These are phyloP conservation scores for Sanghuangporus sanghuang DNA, from an alignment of 1,284 basidiomycete genomes.

Conservation along the genomic window DNA sequence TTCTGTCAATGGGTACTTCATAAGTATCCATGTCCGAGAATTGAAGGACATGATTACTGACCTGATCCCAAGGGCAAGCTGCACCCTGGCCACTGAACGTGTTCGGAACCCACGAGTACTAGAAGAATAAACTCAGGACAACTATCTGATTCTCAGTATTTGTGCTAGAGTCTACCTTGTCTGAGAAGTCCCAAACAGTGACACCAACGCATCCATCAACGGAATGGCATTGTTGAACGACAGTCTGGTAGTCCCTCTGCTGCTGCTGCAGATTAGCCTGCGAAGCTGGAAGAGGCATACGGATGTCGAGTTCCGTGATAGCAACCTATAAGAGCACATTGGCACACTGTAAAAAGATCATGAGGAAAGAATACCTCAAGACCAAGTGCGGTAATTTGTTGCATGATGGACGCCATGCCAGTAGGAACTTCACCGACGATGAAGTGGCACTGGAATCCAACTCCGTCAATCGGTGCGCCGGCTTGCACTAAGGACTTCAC, in stretches of 20 bases:
- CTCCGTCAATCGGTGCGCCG: conserved; percentile 43
- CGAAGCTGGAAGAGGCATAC: conserved; percentile 46
- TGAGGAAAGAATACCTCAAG: conserved; percentile 34
- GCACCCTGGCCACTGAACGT: conserved; percentile 23
- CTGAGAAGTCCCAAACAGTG: conserved; percentile 48
- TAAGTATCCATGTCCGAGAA: neutral
- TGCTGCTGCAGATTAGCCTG: conserved; percentile 42
- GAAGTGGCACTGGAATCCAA: conserved; percentile 47
- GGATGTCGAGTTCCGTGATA: conserved; percentile 51
- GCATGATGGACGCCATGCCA: conserved; percentile 36
- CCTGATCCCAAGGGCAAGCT: conserved; percentile 23
- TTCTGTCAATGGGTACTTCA: conserved; percentile 12
- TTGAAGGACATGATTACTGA: neutral
- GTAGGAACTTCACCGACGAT: conserved; percentile 43
- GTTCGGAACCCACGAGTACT: conserved; percentile 23
- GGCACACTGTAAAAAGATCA: neutral
- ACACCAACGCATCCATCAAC: conserved; percentile 40
- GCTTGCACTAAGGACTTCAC: conserved; percentile 36
- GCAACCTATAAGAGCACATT: conserved; percentile 24
- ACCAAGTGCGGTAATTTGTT: conserved; percentile 42
- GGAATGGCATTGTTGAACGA: conserved; percentile 39
- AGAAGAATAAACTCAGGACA: neutral
- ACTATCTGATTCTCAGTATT: neutral
- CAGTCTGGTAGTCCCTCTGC: conserved; percentile 41
- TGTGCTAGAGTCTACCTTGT: conserved; percentile 26